Base-by-base conservation (phyloP, 129 eudicot species). In the Ambrosia trifida region DNA sequence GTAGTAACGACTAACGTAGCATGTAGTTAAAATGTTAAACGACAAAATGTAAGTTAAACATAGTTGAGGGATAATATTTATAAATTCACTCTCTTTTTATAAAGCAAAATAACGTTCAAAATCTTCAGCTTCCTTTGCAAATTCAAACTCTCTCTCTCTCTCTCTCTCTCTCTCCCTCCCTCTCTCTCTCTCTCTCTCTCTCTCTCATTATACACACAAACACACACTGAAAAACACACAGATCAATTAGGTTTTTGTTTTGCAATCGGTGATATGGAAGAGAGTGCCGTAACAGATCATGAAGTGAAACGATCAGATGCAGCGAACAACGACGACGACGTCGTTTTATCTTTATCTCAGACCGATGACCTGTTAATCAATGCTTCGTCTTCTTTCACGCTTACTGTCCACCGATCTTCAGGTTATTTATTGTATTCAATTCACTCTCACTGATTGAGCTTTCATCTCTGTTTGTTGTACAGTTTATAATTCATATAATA, bases 171-270 rank as follows among this genome's bases (percentile, higher is more conserved):
- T 44, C 65, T 35, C 69, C 20, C 65, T 24, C 75, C 8, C 68
- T 72, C n/a, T n/a, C n/a, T n/a, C n/a, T n/a, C 46, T 54, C 41
- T 18, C 72, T 62, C 61, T 60, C 11, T 24, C 28, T 24, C 28
- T 24, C 28, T 24, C 28, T 24, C 28, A 24, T 24, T 1, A 24
- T 24, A 14, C 38, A 16, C 49, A 0, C 68, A 1, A 10, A 66
- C 67, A 66, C 67, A 75, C 40, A 43, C 6, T 16, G 28, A n/a
- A 17, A 32, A 68, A 47, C 52, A 66, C 41, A 65, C 54, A 58
- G 75, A 68, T 76, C 69, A 47, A 76, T 49, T 57, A 76, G 80
- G 75, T 75, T 46, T 76, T 57, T 43, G 1, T 14, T 63, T 31
- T 11, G 7, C 68, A 60, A 68, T 36, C 44, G 31, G 40, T 51